Evolutionary conservation across 805 yeast genomes (phyloP).

Genomic region (Cyberlindnera amylophila): DNA sequence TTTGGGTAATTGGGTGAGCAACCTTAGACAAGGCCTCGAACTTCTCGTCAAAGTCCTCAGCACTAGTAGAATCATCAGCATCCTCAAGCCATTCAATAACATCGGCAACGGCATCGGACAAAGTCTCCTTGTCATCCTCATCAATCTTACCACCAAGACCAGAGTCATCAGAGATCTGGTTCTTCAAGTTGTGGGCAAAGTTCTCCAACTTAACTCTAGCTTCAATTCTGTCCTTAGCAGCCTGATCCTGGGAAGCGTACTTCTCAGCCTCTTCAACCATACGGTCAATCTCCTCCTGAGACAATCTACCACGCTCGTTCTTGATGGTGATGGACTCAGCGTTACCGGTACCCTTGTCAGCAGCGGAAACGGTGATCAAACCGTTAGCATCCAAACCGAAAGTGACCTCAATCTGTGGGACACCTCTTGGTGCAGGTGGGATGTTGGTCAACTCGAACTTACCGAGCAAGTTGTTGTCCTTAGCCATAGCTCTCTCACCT

Average conservation of each 20-base stretch:
- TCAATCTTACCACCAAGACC: constrained; percentile 76
- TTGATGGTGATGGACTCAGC: constrained; percentile 86
- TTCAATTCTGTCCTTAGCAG: constrained; percentile 78
- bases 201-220: constrained; percentile 86
- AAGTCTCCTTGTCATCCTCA: constrained; percentile 87
- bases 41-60: constrained; percentile 92
- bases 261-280: constrained; percentile 98
- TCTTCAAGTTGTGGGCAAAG: constrained; percentile 79
- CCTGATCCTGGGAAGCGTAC: constrained; percentile 87
- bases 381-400: constrained; percentile 86
- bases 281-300: constrained; percentile 92
- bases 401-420: constrained; percentile 88
- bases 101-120: constrained; percentile 84
- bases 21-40: constrained; percentile 73
- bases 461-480: constrained; percentile 87
- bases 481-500: constrained; percentile 94
- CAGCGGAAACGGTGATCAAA: constrained; percentile 79
- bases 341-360: constrained; percentile 94
- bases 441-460: constrained; percentile 83
- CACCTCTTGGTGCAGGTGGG: constrained; percentile 91
- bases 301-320: constrained; percentile 90
- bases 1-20: constrained; percentile 90
- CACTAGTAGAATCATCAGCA: constrained; percentile 78
- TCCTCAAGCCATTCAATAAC: constrained; percentile 86
- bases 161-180: constrained; percentile 52